phyloP scores from a whole-genome alignment of 1,284 basidiomycete genomes.

The Apiotrichum veenhuisii region DNA sequence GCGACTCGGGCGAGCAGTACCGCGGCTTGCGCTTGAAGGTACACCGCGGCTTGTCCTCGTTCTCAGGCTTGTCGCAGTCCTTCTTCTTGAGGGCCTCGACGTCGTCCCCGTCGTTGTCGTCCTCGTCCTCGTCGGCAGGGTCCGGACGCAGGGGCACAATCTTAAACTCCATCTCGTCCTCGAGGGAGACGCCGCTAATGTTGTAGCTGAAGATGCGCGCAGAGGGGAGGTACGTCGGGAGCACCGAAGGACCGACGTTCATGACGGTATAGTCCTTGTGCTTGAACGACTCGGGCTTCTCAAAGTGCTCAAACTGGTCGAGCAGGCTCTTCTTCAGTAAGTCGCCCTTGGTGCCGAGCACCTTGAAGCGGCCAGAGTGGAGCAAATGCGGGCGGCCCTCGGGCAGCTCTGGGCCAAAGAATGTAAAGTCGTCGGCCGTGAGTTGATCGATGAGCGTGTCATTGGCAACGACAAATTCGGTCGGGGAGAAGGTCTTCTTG shows the following conservation, averaged over 20 bases:
- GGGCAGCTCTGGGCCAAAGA: slow-evolving; percentile 23
- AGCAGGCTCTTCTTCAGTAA: slow-evolving; percentile 41
- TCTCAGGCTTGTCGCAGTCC: slow-evolving; percentile 39
- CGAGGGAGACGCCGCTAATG: slow-evolving; percentile 53
- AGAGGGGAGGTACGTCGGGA: slow-evolving; percentile 83
- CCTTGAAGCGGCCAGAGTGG: slow-evolving; percentile 27
- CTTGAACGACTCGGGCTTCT: slow-evolving; percentile 56
- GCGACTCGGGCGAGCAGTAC: slow-evolving; percentile 41
- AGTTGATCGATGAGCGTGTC: neutral
- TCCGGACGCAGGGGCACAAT: slow-evolving; percentile 1
- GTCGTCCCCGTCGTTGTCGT: slow-evolving; percentile 10
- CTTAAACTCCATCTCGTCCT: slow-evolving; percentile 17
- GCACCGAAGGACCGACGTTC: slow-evolving; percentile 73
- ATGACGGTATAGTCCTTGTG: slow-evolving; percentile 68
- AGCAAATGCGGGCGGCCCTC: slow-evolving; percentile 25
- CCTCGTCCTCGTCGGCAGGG: slow-evolving; percentile 18
- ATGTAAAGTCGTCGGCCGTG: slow-evolving; percentile 14
- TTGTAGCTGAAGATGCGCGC: slow-evolving; percentile 78
- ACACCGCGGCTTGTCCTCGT: slow-evolving; percentile 50
- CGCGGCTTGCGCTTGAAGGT: slow-evolving; percentile 43
- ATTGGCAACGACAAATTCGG: neutral
- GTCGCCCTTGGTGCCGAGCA: slow-evolving; percentile 27
- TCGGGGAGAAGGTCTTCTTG: neutral
- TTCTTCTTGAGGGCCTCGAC: slow-evolving; percentile 28
- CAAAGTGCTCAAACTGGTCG: slow-evolving; percentile 47